Evolutionary conservation across 768 basidiomycete genomes (phyloP).

Genomic region (Podaxis sp.): DNA sequence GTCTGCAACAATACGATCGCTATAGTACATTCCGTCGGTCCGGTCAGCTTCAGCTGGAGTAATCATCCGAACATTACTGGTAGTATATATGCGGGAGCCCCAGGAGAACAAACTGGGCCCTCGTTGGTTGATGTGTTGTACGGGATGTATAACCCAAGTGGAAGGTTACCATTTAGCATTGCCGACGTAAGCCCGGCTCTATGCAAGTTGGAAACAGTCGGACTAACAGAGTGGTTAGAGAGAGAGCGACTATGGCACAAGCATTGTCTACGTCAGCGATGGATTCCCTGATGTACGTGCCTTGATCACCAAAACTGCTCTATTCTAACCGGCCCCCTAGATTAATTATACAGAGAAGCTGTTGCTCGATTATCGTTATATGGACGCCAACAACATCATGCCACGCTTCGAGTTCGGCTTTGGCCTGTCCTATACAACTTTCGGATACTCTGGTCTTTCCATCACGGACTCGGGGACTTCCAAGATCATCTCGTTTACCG

Average conservation of each 20-base stretch:
- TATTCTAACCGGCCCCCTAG: conserved; percentile 22
- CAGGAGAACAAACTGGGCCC: conserved; percentile 79
- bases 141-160: conserved; percentile 74
- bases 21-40: conserved; percentile 76
- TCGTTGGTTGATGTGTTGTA: conserved; percentile 76
- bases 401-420: conserved; percentile 70
- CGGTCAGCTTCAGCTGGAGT: conserved; percentile 72
- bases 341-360: conserved; percentile 68
- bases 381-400: conserved; percentile 49
- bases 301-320: conserved; percentile 7
- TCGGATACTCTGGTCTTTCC: conserved; percentile 54
- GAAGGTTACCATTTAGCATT: conserved; percentile 72
- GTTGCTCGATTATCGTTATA: conserved; percentile 68
- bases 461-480: conserved; percentile 33
- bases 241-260: conserved; percentile 39
- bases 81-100: conserved; percentile 52
- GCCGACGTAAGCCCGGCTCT: conserved; percentile 45
- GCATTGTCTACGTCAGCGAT: conserved; percentile 40
- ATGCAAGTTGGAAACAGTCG: not conserved
- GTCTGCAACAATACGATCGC: conserved; percentile 78
- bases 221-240: conserved; percentile 22
- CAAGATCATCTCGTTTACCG: conserved; percentile 37
- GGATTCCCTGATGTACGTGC: conserved; percentile 36
- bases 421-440: conserved; percentile 73
- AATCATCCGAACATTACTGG: conserved; percentile 71